phyloP scores from a whole-genome alignment of 345 rosid species.

The Eucalyptus cloeziana region DNA sequence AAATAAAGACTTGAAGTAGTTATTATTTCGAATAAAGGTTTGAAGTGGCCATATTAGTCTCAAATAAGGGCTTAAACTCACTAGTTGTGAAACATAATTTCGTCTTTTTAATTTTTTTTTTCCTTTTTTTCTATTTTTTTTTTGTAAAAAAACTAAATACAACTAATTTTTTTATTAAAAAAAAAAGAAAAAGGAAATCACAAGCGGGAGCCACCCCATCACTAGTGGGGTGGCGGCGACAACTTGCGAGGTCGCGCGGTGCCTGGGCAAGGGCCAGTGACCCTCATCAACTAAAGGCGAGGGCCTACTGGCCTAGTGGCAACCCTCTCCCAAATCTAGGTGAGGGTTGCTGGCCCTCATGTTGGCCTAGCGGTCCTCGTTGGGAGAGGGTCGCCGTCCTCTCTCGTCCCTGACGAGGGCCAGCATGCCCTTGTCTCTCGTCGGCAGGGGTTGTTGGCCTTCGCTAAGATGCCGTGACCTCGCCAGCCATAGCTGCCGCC shows the following conservation, averaged over 20 bases:
- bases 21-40: accelerated
- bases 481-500: accelerated
- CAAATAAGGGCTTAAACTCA: accelerated
- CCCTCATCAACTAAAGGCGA: accelerated
- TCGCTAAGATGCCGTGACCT: accelerated
- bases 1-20: too few species aligned
- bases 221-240: accelerated
- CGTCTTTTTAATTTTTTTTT: too few species aligned
- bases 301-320: too few species aligned
- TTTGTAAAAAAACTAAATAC: too few species aligned
- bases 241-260: accelerated
- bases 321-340: too few species aligned
- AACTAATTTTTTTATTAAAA: too few species aligned
- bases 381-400: too few species aligned
- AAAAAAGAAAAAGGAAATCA: too few species aligned
- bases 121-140: too few species aligned
- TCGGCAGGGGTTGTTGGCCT: accelerated
- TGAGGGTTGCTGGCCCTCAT: accelerated
- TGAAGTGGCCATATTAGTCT: accelerated
- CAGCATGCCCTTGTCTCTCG: accelerated
- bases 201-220: too few species aligned
- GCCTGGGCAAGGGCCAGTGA: accelerated
- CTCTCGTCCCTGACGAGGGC: accelerated
- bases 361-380: too few species aligned
- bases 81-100: too few species aligned